phyloP scores from a whole-genome alignment of 169 alveolate genomes.

The Neospora caninum region DNA sequence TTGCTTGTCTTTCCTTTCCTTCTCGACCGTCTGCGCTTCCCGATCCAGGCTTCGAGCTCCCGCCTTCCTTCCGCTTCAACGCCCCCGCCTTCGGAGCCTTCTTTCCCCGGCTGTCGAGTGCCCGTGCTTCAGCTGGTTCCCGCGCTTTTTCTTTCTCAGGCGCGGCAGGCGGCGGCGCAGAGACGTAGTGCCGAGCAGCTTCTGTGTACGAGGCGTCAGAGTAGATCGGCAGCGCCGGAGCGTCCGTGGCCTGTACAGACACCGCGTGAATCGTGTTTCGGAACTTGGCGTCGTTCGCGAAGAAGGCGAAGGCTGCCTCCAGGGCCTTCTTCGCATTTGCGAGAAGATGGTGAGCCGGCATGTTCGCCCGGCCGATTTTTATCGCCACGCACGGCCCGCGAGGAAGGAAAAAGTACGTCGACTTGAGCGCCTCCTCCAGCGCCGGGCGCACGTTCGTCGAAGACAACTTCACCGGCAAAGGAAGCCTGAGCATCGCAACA shows the following conservation, averaged over 20 bases:
- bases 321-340: conserved; percentile 70
- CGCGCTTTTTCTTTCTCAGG: background rate
- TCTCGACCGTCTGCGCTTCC: background rate
- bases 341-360: conserved; percentile 61
- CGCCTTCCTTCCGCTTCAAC: no score
- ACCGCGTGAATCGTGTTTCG: conserved; percentile 67
- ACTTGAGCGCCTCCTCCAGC: conserved; percentile 64
- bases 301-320: conserved; percentile 61
- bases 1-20: background rate
- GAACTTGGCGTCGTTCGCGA: conserved; percentile 65
- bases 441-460: conserved; percentile 61
- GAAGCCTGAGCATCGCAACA: conserved; percentile 27
- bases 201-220: conserved; percentile 40
- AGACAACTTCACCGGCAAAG: conserved; percentile 44
- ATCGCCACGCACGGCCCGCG: conserved; percentile 71
- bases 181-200: conserved; percentile 42
- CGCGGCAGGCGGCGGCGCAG: conserved; percentile 20
- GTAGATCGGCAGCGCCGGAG: conserved; percentile 74
- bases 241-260: conserved; percentile 73
- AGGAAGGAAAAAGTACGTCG: conserved; percentile 63
- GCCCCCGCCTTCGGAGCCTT: background rate
- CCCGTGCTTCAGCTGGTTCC: background rate
- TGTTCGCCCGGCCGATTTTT: conserved; percentile 71
- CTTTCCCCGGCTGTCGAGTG: background rate
- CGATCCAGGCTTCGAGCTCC: no score